phyloP scores from a whole-genome alignment of 208 protist species.

The Wallacemonas sp. region DNA sequence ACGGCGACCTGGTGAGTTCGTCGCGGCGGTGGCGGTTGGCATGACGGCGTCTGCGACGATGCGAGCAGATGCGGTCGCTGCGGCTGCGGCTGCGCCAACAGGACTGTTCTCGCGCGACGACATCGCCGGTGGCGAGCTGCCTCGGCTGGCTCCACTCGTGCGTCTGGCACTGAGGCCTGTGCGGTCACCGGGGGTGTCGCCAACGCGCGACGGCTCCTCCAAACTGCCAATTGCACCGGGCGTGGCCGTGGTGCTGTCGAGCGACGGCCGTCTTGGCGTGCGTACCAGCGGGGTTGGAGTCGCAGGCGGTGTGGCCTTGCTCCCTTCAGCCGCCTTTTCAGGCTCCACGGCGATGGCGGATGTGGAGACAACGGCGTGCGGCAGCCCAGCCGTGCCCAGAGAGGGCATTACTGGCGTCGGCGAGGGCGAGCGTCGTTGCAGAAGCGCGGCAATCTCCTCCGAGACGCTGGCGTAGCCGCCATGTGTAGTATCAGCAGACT shows the following conservation, averaged over 20 bases:
- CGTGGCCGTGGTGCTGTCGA: slow-evolving; percentile 1
- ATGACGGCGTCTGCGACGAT: slow-evolving; percentile 13
- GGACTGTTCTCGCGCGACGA: background rate
- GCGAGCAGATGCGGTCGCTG: background rate
- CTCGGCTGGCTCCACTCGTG: background rate
- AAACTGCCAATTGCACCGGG: background rate
- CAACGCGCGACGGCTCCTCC: background rate
- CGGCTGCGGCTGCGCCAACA: background rate
- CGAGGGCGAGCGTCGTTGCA: background rate
- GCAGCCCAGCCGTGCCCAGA: background rate
- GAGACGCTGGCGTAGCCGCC: background rate
- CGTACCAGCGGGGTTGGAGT: background rate
- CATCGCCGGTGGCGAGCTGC: background rate
- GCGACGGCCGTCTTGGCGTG: slow-evolving; percentile 3
- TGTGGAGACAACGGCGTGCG: background rate
- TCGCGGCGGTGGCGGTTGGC: background rate
- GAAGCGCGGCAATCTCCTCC: background rate
- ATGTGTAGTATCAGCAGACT: no score
- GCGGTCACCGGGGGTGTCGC: background rate
- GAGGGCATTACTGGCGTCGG: background rate
- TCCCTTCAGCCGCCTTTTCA: background rate
- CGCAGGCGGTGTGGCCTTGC: background rate
- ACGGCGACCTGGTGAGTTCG: slow-evolving; percentile 20
- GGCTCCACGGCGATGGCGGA: background rate
- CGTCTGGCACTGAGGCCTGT: background rate